Evolutionary conservation across 257 asterid species (phyloP).

Genomic region (Plantago major): DNA sequence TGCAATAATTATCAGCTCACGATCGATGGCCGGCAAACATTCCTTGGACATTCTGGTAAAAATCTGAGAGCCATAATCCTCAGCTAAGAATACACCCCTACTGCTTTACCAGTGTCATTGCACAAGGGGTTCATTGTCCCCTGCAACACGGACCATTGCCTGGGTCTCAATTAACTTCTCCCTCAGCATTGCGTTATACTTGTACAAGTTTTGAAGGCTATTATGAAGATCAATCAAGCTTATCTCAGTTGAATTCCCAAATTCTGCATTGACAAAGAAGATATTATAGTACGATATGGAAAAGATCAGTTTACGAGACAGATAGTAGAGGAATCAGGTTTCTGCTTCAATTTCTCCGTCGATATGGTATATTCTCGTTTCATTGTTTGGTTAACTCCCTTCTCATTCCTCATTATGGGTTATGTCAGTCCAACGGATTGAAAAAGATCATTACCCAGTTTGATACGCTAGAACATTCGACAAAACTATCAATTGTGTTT

Average conservation of each 20-base stretch:
- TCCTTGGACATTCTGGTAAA: conserved; percentile 5
- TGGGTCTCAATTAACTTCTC: conserved; percentile 43
- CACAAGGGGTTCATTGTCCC: conserved; percentile 21
- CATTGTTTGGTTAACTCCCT: too few species aligned
- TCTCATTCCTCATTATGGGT: too few species aligned
- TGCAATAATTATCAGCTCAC: too few species aligned
- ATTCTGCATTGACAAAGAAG: conserved; percentile 31
- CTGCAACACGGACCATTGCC: conserved; percentile 27
- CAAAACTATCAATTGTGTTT: too few species aligned
- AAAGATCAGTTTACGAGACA: background rate
- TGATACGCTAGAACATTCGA: too few species aligned
- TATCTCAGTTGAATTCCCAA: conserved; percentile 28
- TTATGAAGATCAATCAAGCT: conserved; percentile 48
- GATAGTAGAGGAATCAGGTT: background rate
- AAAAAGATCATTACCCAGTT: too few species aligned
- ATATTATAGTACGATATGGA: background rate
- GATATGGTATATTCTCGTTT: too few species aligned
- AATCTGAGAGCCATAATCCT: background rate
- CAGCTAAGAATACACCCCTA: background rate
- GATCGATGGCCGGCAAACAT: background rate
- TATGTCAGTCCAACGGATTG: too few species aligned
- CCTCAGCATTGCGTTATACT: conserved; percentile 45
- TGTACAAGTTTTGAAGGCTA: conserved; percentile 36
- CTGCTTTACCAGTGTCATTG: conserved; percentile 4
- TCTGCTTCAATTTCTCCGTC: background rate